A percentile compares a stretch with the other conserved stretches of the same genome.
Evolutionary conservation across 169 alveolate species (phyloP).

Genomic region (Babesia caballi): DNA sequence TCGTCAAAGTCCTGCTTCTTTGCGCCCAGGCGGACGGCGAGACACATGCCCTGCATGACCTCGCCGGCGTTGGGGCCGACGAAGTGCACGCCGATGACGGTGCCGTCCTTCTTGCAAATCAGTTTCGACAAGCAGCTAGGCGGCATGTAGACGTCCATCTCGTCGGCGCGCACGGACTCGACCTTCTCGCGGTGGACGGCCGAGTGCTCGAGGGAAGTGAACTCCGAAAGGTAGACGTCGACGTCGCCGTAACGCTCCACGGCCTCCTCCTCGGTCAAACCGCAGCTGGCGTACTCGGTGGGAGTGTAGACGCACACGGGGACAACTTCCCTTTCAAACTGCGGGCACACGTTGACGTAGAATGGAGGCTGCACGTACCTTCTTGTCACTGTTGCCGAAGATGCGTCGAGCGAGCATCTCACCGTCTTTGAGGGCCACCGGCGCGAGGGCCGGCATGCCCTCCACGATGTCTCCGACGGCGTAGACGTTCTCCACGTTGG

Average conservation of each 20-base stretch:
- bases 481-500: slow-evolving; percentile 84
- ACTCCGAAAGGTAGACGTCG: slow-evolving; percentile 87
- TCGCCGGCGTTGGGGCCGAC: slow-evolving; percentile 99
- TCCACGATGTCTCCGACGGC: slow-evolving; percentile 95
- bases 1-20: slow-evolving; percentile 87
- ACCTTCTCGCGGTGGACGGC: slow-evolving; percentile 66
- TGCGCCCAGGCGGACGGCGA: slow-evolving; percentile 91
- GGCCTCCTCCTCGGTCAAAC: slow-evolving; percentile 95
- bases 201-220: slow-evolving; percentile 86
- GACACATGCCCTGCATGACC: slow-evolving; percentile 93
- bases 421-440: slow-evolving; percentile 97
- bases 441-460: slow-evolving; percentile 94
- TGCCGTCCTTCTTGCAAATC: slow-evolving; percentile 85
- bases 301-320: slow-evolving; percentile 98
- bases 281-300: slow-evolving; percentile 94
- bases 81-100: slow-evolving; percentile 95
- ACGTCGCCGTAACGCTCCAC: slow-evolving; percentile 76
- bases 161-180: slow-evolving; percentile 65
- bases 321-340: slow-evolving; percentile 85
- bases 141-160: slow-evolving; percentile 75
- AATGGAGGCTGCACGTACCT: slow-evolving; percentile 28
- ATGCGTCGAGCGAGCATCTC: slow-evolving; percentile 92
- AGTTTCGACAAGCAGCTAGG: slow-evolving; percentile 89
- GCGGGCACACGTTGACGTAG: too few species aligned
- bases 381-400: slow-evolving; percentile 78